Evolutionary conservation across 2,329 filamentous ascomycete species (phyloP).

Genomic region (Aureobasidium vineae): DNA sequence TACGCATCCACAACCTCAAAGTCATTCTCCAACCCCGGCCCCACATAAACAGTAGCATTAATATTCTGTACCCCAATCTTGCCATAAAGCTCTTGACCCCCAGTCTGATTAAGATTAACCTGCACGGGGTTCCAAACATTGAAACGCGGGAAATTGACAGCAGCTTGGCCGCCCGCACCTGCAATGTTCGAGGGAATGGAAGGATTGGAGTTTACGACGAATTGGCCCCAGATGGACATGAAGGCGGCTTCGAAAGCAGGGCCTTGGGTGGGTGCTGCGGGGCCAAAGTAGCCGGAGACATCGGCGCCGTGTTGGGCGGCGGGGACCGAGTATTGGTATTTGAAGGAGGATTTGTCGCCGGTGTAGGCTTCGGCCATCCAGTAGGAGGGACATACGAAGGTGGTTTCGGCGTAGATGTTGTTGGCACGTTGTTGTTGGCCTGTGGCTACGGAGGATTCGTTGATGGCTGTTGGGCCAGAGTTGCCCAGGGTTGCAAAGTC

Average conservation of each 20-base stretch:
- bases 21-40: slow-evolving; percentile 40
- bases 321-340: slow-evolving; percentile 51
- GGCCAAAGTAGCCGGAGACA: slow-evolving; percentile 30
- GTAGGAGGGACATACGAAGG: slow-evolving; percentile 56
- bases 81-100: slow-evolving; percentile 35
- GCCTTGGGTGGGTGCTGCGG: slow-evolving; percentile 18
- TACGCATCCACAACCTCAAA: slow-evolving; percentile 45
- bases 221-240: slow-evolving; percentile 45
- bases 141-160: slow-evolving; percentile 38
- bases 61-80: slow-evolving; percentile 21
- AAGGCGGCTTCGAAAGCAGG: slow-evolving; percentile 16
- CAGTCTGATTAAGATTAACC: slow-evolving; percentile 51
- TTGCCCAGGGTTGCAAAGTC: slow-evolving; percentile 36
- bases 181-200: slow-evolving; percentile 37
- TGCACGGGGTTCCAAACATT: slow-evolving; percentile 37
- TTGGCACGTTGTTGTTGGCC: slow-evolving; percentile 55
- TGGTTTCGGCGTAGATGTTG: slow-evolving; percentile 54
- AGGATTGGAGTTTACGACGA: slow-evolving; percentile 45
- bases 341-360: slow-evolving; percentile 37
- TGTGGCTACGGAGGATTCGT: slow-evolving; percentile 48
- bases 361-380: slow-evolving; percentile 53
- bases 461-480: slow-evolving; percentile 48
- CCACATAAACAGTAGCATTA: slow-evolving; percentile 35
- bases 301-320: slow-evolving; percentile 44
- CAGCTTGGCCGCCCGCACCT: slow-evolving; percentile 1